Conservation (phyloP, 257 asterid species). For the Solanum pimpinellifolium region DNA sequence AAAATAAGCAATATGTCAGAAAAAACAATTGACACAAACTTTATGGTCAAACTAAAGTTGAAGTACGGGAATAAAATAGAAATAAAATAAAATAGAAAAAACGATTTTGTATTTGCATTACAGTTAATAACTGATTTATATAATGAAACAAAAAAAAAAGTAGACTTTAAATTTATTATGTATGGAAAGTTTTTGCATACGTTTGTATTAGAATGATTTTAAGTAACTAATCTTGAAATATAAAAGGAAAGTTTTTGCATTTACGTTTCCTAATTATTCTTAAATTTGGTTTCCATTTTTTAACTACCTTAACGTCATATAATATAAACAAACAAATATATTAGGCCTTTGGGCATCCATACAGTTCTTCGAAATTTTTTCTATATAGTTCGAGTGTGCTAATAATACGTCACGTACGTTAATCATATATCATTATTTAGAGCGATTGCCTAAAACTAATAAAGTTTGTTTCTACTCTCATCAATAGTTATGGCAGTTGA, state of each 20-base stretch:
- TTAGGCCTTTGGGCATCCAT: background rate
- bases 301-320: background rate
- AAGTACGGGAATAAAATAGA: no score
- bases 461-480: background rate
- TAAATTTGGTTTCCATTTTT: background rate
- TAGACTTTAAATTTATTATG: no score
- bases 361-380: background rate
- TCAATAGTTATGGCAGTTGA: background rate
- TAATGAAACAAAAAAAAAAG: no score
- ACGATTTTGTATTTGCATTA: no score
- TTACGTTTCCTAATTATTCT: background rate
- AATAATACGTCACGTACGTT: background rate
- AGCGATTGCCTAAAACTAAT: no score
- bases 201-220: background rate
- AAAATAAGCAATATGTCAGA: no score
- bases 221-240: background rate
- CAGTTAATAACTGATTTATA: no score
- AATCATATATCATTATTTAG: background rate
- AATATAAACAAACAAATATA: background rate
- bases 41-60: no score
- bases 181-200: background rate
- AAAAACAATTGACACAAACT: no score
- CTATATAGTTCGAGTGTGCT: no score
- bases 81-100: no score
- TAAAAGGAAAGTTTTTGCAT: background rate